Base-by-base conservation (phyloP, 1,139 yeast species). In the Kazachstania sp. region DNA sequence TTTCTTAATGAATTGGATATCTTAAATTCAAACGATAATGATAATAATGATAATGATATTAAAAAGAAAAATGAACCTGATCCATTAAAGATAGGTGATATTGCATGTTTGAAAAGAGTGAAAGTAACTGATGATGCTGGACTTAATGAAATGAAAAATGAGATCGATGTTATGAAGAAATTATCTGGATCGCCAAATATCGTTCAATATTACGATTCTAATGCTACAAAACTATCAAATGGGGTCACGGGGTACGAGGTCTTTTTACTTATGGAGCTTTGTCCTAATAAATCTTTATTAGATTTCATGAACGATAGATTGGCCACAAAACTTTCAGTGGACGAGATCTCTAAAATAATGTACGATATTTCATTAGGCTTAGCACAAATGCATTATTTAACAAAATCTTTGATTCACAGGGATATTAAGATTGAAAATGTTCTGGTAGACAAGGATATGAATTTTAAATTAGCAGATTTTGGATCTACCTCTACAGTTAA, bases 371-470 rank as follows among this genome's bases (percentile, higher is more conserved):
- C 92, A 2, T 74, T 79, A 48, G 98, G 94, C 2, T 82, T 92
- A 34, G 82, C 92, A 45, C 81, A 82, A 71, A 88, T 95, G 81
- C 98, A 92, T 68, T 81, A 86, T 53, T 68, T 86, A 48, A 74
- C 75, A 42, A 90, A 88, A 9, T 87, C 95, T 1, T 72, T 92
- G 57, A 78, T 92, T 43, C 98, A 92, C 65, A 75, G 98, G 47
- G 98, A 92, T 67, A 83, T 92, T 57, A 92, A 92, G 68, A 90
- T 92, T 56, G 98, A 92, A 66, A 92, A 92, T 64, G 97, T 92
- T 7, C 73, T 92, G 52, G 83, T 92, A 31, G 85, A 87, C 56
- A 76, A 72, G 4, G 73, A 79, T 41, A 84, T 86, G 41, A 76
- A 76, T 45, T 92, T 78, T 66, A 92, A 90, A 65, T 69, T 92